A percentile compares a stretch with the other conserved stretches of the same genome.
Conservation (phyloP, 2,329 filamentous ascomycete species). For the Lasiodiplodia sp. region DNA sequence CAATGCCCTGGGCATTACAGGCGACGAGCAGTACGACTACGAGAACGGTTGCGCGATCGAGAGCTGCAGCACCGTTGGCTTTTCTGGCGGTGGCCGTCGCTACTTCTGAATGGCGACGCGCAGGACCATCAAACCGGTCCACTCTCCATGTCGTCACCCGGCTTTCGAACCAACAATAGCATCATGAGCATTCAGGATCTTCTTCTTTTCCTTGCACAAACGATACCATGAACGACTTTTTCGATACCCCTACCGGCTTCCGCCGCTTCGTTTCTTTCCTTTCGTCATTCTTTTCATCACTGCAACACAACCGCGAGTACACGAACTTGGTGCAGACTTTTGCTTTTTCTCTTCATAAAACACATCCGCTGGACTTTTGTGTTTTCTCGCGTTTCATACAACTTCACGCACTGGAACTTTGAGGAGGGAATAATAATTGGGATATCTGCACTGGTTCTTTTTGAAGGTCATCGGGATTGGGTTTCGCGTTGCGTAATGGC, state of each 20-base stretch:
- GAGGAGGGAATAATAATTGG: background rate
- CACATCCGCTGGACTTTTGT: background rate
- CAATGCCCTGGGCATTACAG: background rate
- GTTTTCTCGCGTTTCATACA: background rate
- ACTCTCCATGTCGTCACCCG: background rate
- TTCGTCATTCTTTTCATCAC: background rate
- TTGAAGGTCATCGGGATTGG: background rate
- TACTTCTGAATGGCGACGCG: background rate
- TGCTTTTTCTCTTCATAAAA: background rate
- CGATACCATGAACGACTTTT: background rate
- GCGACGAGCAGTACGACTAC: background rate
- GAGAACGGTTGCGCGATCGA: background rate
- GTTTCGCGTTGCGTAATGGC: background rate
- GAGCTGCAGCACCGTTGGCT: background rate
- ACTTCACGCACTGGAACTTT: background rate
- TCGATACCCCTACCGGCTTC: background rate
- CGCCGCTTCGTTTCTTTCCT: background rate
- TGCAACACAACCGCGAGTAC: background rate
- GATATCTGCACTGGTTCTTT: background rate
- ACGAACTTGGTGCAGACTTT: background rate
- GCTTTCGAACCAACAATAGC: background rate
- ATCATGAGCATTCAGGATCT: background rate
- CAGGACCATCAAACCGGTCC: background rate
- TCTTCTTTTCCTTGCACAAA: background rate
- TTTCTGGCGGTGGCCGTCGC: background rate